Percentiles rank a stretch among this genome's conserved stretches.
Conservation (phyloP, 75 land plant genomes). For the Gnetum montanum region DNA sequence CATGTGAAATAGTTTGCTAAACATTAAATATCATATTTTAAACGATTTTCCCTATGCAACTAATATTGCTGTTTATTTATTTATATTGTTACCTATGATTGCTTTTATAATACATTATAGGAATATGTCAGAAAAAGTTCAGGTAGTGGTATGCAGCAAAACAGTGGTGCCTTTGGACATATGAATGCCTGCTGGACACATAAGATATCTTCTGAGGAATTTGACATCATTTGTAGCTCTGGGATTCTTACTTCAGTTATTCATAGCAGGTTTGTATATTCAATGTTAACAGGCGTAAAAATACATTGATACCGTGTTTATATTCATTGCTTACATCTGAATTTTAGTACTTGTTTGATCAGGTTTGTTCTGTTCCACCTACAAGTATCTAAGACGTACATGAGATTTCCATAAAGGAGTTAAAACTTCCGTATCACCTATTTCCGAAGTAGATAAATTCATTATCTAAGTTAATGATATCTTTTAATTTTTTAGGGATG, state of each 20-base stretch:
- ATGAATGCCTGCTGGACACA: conserved; percentile 96
- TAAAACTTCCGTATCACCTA: not conserved
- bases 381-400: not conserved
- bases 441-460: not conserved
- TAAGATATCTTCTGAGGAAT: conserved; percentile 43
- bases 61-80: not conserved
- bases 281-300: not conserved
- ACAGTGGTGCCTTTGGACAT: conserved; percentile 81
- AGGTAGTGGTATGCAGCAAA: conserved; percentile 77
- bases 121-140: conserved; percentile 83
- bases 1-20: no score
- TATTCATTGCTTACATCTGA: no score
- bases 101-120: no score
- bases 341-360: not conserved
- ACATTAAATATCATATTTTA: not conserved
- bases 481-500: conserved; percentile 61
- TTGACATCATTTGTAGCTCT: conserved; percentile 43
- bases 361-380: not conserved
- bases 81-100: no score
- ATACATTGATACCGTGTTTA: no score
- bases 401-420: not conserved
- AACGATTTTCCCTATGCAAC: not conserved
- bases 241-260: conserved; percentile 76
- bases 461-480: not conserved
- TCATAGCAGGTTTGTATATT: conserved; percentile 68